A percentile compares a stretch with the other conserved stretches of the same genome.
phyloP scores from a whole-genome alignment of 306 rosid genomes.

The Abrus pulchellus region DNA sequence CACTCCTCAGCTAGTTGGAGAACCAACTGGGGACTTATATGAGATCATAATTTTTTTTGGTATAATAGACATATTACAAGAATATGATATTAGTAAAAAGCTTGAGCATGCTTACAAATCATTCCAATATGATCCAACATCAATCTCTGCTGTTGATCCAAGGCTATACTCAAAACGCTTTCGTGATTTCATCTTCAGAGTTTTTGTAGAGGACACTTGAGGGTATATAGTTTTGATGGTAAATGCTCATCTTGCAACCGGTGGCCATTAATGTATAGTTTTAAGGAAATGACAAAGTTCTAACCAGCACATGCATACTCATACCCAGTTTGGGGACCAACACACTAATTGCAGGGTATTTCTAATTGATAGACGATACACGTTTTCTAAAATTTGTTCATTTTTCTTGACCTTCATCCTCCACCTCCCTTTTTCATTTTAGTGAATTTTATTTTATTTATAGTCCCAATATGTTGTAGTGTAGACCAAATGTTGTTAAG shows the following conservation, averaged over 20 bases:
- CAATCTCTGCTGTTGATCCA: constrained; percentile 98
- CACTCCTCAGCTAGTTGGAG: constrained; percentile 82
- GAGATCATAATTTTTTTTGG: constrained; percentile 81
- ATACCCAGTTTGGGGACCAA: constrained; percentile 43
- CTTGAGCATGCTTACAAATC: constrained; percentile 98
- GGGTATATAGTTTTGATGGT: constrained; percentile 50
- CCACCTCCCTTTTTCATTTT: not conserved
- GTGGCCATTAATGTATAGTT: constrained; percentile 60
- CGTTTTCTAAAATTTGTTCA: not conserved
- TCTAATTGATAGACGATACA: constrained; percentile 19
- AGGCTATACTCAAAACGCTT: constrained; percentile 91
- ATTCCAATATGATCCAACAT: constrained; percentile 80
- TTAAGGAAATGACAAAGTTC: constrained; percentile 45
- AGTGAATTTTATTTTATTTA: constrained; percentile 26
- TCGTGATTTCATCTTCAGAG: constrained; percentile 92
- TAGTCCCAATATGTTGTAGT: constrained; percentile 53
- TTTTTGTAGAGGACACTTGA: constrained; percentile 87
- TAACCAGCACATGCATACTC: constrained; percentile 46
- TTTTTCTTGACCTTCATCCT: constrained; percentile 31
- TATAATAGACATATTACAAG: constrained; percentile 95
- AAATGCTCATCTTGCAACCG: constrained; percentile 46
- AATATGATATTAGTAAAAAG: constrained; percentile 93
- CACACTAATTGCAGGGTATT: constrained; percentile 45
- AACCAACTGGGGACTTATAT: constrained; percentile 79
- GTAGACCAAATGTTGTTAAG: constrained; percentile 47